phyloP scores from a whole-genome alignment of 2,329 filamentous ascomycete species.

The Colletotrichum lini region DNA sequence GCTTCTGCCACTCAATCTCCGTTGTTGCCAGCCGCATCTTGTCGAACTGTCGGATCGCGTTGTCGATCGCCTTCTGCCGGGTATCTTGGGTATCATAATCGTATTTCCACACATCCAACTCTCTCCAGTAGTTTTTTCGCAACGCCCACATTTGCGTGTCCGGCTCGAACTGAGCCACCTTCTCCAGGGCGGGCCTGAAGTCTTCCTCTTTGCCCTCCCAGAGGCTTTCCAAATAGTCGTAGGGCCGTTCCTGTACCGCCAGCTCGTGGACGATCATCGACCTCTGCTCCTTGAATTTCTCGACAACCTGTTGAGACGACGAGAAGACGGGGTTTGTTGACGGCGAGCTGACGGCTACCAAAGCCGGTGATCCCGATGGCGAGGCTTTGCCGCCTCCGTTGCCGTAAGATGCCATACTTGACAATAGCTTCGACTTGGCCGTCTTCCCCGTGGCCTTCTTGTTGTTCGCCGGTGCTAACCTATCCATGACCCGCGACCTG shows the following conservation, averaged over 20 bases:
- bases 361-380: slow-evolving; percentile 67
- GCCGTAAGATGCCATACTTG: slow-evolving; percentile 55
- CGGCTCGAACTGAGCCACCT: slow-evolving; percentile 69
- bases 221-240: slow-evolving; percentile 63
- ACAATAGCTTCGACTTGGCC: slow-evolving; percentile 60
- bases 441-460: slow-evolving; percentile 54
- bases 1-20: slow-evolving; percentile 73
- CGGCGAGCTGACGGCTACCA: slow-evolving; percentile 69
- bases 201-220: slow-evolving; percentile 69
- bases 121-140: slow-evolving; percentile 72
- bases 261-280: slow-evolving; percentile 72
- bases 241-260: slow-evolving; percentile 66
- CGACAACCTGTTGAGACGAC: slow-evolving; percentile 65
- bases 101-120: slow-evolving; percentile 76
- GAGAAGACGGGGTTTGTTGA: slow-evolving; percentile 64
- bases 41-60: slow-evolving; percentile 73
- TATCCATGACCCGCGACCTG: slow-evolving; percentile 52
- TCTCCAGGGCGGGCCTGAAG: slow-evolving; percentile 67
- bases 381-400: slow-evolving; percentile 54
- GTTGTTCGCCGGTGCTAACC: slow-evolving; percentile 49
- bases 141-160: slow-evolving; percentile 68
- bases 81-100: slow-evolving; percentile 68
- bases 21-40: slow-evolving; percentile 69
- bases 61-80: slow-evolving; percentile 72
- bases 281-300: slow-evolving; percentile 68